These are phyloP conservation scores for Ophiosphaerella korrae DNA, from an alignment of 2,329 filamentous ascomycete species.

Conservation along the genomic window DNA sequence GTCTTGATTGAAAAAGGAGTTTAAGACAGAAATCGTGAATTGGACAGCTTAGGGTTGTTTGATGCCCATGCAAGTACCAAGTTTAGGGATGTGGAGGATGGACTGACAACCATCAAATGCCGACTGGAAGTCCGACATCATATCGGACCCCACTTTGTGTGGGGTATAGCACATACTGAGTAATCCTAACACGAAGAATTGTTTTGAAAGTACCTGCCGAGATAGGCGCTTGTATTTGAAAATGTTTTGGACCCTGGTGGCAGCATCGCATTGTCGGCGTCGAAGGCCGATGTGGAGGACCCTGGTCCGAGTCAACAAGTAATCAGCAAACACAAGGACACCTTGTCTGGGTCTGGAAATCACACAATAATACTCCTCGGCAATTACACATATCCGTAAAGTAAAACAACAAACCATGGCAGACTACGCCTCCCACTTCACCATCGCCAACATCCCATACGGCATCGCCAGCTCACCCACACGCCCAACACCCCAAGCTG, in stretches of 20 bases:
- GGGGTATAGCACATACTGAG: neutral
- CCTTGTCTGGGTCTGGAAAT: neutral
- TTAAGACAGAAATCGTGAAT: neutral
- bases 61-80: neutral
- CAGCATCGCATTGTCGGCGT: neutral
- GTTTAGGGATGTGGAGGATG: constrained; percentile 4
- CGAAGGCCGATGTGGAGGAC: constrained; percentile 18
- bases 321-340: neutral
- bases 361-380: no score
- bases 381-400: no score
- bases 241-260: neutral
- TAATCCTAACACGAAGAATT: no score
- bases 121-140: neutral
- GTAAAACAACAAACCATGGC: constrained; percentile 9
- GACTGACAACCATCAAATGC: neutral
- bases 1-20: neutral
- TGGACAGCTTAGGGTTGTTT: neutral
- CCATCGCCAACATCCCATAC: constrained; percentile 40
- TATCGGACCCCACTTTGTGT: neutral
- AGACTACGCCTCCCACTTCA: constrained; percentile 36
- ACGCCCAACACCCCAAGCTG: constrained; percentile 49
- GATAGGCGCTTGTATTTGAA: no score
- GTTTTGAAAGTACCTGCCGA: no score
- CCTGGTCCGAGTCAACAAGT: constrained; percentile 6
- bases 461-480: constrained; percentile 34